Evolutionary conservation across 176 grass and related monocot species (phyloP).

Genomic region (Carex parvula): DNA sequence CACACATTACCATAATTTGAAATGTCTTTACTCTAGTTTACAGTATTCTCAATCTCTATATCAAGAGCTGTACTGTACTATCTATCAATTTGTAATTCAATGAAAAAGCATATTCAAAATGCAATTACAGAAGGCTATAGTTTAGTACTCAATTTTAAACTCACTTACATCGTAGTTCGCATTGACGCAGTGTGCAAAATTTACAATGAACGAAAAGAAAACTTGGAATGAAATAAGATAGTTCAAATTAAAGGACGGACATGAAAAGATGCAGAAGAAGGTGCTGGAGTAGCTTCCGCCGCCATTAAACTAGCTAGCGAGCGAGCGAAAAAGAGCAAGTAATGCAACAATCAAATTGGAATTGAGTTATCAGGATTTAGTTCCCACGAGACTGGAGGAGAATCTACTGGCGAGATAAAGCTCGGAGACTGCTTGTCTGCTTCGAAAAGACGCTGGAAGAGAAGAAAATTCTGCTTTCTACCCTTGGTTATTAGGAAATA

Average conservation of each 20-base stretch:
- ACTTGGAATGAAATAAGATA: not conserved
- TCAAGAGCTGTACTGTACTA: too few relatives aligned
- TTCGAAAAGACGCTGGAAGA: not conserved
- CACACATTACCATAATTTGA: too few relatives aligned
- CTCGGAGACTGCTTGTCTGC: constrained; percentile 7
- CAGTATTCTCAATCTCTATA: too few relatives aligned
- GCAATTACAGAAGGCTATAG: too few relatives aligned
- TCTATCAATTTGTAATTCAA: too few relatives aligned
- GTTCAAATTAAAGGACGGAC: constrained; percentile 10
- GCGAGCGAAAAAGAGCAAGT: not conserved
- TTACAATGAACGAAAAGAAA: not conserved
- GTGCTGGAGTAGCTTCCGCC: not conserved
- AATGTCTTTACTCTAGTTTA: too few relatives aligned
- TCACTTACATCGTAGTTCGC: not conserved
- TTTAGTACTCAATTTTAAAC: too few relatives aligned
- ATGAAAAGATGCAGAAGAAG: constrained; percentile 18
- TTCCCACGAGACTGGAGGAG: constrained; percentile 17
- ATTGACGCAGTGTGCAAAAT: not conserved
- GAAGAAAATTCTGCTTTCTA: not conserved
- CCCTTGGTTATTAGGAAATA: not conserved
- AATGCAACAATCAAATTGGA: not conserved
- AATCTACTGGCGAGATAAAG: not conserved
- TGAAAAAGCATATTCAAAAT: too few relatives aligned
- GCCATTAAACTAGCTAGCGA: not conserved
- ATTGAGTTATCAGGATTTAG: not conserved